Evolutionary conservation across 768 basidiomycete genomes (phyloP).

Genomic region (Thelephora aurantiotincta): DNA sequence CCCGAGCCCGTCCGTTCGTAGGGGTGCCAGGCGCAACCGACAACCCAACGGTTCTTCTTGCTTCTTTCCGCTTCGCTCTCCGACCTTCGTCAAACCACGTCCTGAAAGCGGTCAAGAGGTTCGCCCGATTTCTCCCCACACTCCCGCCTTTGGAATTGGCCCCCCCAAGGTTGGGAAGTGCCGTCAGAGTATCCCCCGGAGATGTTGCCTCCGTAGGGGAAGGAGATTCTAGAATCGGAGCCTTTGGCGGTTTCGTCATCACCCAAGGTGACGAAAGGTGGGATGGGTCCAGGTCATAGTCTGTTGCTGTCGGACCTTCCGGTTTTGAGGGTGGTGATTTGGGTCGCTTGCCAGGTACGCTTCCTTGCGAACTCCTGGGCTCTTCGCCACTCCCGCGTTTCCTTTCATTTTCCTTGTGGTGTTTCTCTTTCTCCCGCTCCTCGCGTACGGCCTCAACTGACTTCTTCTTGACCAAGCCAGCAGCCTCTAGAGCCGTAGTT

Average conservation of each 20-base stretch:
- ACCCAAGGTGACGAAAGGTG: conserved; percentile 54
- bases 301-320: conserved; percentile 24
- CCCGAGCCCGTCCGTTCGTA: conserved; percentile 14
- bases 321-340: conserved; percentile 56
- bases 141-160: conserved; percentile 19
- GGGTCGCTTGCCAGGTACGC: conserved; percentile 46
- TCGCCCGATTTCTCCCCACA: conserved; percentile 54
- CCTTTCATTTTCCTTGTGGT: conserved; percentile 18
- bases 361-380: conserved; percentile 50
- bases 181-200: conserved; percentile 36
- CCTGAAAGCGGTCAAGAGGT: conserved; percentile 72
- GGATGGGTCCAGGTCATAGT: conserved; percentile 16
- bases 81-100: conserved; percentile 88
- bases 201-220: conserved; percentile 38
- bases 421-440: conserved; percentile 33
- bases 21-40: conserved; percentile 8
- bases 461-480: conserved; percentile 73
- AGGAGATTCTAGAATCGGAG: conserved; percentile 19
- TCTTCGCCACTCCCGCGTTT: conserved; percentile 37
- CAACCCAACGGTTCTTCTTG: conserved; percentile 2
- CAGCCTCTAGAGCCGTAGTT: conserved; percentile 80
- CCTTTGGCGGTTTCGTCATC: conserved; percentile 31
- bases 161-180: conserved; percentile 26
- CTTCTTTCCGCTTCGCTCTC: conserved; percentile 70
- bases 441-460: conserved; percentile 61